A percentile compares a stretch with the other conserved stretches of the same genome.
Evolutionary conservation across 169 alveolate genomes (phyloP).

Genomic region (Plasmodium sp.): DNA sequence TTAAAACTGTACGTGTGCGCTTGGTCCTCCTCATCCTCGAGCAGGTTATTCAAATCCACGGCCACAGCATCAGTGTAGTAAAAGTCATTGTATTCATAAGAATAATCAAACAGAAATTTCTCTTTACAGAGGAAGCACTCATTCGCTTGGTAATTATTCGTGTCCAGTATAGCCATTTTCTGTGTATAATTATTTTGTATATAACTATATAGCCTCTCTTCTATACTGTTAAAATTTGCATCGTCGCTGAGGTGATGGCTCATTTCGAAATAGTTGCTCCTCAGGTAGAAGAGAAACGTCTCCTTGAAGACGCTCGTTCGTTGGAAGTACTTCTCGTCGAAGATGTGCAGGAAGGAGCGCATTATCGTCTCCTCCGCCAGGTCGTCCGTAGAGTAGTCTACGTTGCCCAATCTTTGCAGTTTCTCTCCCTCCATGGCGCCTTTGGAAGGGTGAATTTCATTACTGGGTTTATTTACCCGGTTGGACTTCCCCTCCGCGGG

Average conservation of each 20-base stretch:
- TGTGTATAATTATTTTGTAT: slow-evolving; percentile 38
- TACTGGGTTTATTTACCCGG: neutral
- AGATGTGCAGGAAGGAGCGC: slow-evolving; percentile 32
- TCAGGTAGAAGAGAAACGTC: slow-evolving; percentile 28
- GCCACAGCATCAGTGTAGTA: slow-evolving; percentile 46
- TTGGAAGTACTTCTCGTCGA: slow-evolving; percentile 3
- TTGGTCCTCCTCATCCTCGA: neutral
- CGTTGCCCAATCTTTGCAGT: neutral
- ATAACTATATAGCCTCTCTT: slow-evolving; percentile 25
- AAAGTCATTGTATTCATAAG: slow-evolving; percentile 58
- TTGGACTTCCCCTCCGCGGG: neutral
- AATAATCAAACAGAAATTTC: slow-evolving; percentile 19
- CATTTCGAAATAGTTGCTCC: slow-evolving; percentile 26
- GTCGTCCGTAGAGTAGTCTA: neutral
- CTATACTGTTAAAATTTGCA: slow-evolving; percentile 4
- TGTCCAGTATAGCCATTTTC: slow-evolving; percentile 30
- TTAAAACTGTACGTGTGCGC: neutral
- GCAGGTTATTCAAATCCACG: slow-evolving; percentile 44
- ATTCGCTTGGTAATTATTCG: slow-evolving; percentile 22
- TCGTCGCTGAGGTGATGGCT: slow-evolving; percentile 1
- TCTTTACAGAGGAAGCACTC: slow-evolving; percentile 54
- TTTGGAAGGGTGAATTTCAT: neutral
- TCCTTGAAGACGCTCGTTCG: slow-evolving; percentile 24
- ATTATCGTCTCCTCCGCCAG: neutral
- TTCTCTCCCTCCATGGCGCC: neutral